Conservation (phyloP, 371 early-diverging fungal species). For the Lichtheimia corymbifera region DNA sequence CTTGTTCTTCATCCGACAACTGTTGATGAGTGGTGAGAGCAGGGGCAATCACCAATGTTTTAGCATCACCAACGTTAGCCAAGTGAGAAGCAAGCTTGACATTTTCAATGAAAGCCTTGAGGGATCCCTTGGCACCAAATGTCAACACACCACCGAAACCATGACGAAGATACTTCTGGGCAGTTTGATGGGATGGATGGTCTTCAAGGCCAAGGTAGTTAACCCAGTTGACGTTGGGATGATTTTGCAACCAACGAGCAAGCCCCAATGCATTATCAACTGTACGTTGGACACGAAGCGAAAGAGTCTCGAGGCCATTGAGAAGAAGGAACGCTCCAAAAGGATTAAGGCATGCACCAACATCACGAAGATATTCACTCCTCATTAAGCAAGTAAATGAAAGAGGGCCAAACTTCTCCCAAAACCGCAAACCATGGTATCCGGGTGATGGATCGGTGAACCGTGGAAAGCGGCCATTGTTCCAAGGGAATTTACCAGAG, state of each 20-base stretch:
- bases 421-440: constrained; percentile 84
- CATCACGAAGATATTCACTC: constrained; percentile 80
- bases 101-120: constrained; percentile 63
- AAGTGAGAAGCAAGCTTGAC: constrained; percentile 79
- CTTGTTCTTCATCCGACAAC: constrained; percentile 76
- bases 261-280: constrained; percentile 74
- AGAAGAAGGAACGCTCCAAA: constrained; percentile 82
- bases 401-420: constrained; percentile 76
- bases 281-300: constrained; percentile 84
- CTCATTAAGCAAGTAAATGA: constrained; percentile 65
- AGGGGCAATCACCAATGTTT: constrained; percentile 85
- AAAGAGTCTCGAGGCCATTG: constrained; percentile 83
- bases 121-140: constrained; percentile 76
- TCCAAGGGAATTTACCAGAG: constrained; percentile 81
- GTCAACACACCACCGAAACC: constrained; percentile 86
- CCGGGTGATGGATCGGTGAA: constrained; percentile 84
- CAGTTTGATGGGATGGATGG: constrained; percentile 71
- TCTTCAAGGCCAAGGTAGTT: constrained; percentile 82
- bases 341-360: constrained; percentile 82
- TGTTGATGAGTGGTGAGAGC: constrained; percentile 85
- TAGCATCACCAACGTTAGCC: constrained; percentile 89
- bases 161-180: constrained; percentile 71
- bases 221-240: constrained; percentile 74
- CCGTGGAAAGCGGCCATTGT: constrained; percentile 82
- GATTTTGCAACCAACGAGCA: constrained; percentile 74